Conservation (phyloP, 768 basidiomycete species). For the Gloeopeniophorella convolvens region DNA sequence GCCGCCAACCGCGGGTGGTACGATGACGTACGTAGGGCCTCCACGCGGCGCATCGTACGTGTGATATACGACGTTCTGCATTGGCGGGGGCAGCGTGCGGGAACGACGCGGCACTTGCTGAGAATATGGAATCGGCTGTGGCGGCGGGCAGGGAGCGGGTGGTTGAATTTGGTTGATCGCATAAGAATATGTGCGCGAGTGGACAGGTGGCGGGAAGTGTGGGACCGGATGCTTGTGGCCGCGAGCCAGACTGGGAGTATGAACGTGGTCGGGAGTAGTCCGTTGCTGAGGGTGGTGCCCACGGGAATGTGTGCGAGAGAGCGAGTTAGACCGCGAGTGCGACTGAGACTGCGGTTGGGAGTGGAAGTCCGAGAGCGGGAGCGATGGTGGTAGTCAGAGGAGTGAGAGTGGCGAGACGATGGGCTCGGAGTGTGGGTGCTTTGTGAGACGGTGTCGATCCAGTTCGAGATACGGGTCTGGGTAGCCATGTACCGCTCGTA, state of each 20-base stretch:
- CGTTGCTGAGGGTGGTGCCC: neutral
- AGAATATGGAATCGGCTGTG: neutral
- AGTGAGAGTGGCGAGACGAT: neutral
- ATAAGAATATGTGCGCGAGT: conserved; percentile 19
- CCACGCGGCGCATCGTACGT: conserved; percentile 15
- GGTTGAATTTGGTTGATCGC: conserved; percentile 2
- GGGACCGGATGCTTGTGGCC: conserved; percentile 1
- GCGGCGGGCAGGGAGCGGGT: conserved; percentile 5
- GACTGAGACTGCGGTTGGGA: conserved; percentile 4
- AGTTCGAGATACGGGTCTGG: conserved; percentile 43
- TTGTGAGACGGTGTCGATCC: conserved; percentile 35
- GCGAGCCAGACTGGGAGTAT: conserved; percentile 3
- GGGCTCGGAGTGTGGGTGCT: conserved; percentile 27
- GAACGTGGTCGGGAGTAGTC: conserved; percentile 5
- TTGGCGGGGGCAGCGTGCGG: conserved; percentile 11
- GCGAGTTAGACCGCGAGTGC: conserved; percentile 11
- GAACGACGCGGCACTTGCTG: conserved; percentile 9
- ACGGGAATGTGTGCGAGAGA: conserved; percentile 1
- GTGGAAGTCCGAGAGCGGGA: conserved; percentile 11
- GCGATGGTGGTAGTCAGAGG: neutral
- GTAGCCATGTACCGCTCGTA: conserved; percentile 40
- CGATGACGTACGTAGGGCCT: conserved; percentile 13
- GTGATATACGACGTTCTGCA: conserved; percentile 5
- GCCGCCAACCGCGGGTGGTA: conserved; percentile 1
- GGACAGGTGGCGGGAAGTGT: conserved; percentile 1